Evolutionary conservation across 2,329 filamentous ascomycete genomes (phyloP).

Genomic region (Aspergillus sp.): DNA sequence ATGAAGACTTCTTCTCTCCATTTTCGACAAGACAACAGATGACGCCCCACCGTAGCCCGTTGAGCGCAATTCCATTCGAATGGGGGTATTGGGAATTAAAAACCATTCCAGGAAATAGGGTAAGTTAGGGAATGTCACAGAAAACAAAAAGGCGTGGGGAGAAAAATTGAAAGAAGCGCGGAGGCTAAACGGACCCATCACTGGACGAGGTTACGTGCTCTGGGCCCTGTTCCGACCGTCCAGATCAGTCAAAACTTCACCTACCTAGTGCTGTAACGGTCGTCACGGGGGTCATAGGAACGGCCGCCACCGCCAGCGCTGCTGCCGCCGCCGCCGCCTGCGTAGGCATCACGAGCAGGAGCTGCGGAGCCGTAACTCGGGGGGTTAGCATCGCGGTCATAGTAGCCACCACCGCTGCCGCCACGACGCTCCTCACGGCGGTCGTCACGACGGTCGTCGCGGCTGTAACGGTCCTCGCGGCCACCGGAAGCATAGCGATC

Average conservation of each 20-base stretch:
- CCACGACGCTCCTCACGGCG: constrained; percentile 51
- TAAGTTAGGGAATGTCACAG: constrained; percentile 27
- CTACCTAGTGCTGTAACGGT: constrained; percentile 46
- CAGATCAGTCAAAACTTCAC: constrained; percentile 28
- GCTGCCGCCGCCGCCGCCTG: constrained; percentile 22
- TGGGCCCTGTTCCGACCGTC: constrained; percentile 22
- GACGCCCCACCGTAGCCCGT: constrained; percentile 41
- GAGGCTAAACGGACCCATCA: constrained; percentile 24
- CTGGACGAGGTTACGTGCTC: constrained; percentile 18
- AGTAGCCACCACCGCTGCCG: constrained; percentile 56
- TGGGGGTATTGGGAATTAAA: constrained; percentile 19
- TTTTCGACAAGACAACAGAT: constrained; percentile 34
- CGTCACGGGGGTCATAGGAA: constrained; percentile 45
- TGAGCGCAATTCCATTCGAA: constrained; percentile 37
- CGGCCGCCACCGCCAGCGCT: constrained; percentile 29
- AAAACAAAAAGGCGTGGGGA: constrained; percentile 18
- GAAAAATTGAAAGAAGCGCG: constrained; percentile 17
- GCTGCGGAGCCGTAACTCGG: constrained; percentile 44
- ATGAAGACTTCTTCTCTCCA: constrained; percentile 35
- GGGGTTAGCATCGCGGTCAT: constrained; percentile 56
- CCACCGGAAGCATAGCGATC: constrained; percentile 50
- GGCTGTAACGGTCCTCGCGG: constrained; percentile 47
- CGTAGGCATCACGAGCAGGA: constrained; percentile 41
- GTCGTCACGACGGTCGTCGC: constrained; percentile 53
- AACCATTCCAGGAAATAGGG: constrained; percentile 40